Conservation (phyloP, 2,329 filamentous ascomycete species). For the Leptographium wingfieldii region DNA sequence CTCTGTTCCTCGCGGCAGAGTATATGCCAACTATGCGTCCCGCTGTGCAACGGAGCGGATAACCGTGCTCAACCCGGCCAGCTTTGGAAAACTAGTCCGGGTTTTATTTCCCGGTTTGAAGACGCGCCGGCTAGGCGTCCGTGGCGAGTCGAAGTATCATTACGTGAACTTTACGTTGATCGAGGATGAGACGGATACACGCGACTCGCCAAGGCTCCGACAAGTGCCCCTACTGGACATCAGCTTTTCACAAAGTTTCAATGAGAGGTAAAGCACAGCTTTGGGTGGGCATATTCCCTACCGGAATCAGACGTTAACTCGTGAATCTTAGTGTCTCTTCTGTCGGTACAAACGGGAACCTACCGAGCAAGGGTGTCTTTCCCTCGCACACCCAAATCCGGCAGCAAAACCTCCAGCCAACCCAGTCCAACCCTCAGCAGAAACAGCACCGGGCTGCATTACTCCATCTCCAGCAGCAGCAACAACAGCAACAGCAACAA, state of each 20-base stretch:
- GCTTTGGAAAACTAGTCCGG: constrained; percentile 92
- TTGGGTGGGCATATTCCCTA: not conserved
- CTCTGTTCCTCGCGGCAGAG: constrained; percentile 81
- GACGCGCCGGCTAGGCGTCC: constrained; percentile 79
- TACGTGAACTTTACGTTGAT: constrained; percentile 59
- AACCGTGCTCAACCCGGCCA: constrained; percentile 89
- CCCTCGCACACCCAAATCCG: not conserved
- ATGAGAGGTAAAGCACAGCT: constrained; percentile 28
- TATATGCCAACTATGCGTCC: constrained; percentile 91
- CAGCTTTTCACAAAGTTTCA: constrained; percentile 33
- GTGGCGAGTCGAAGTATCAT: constrained; percentile 97
- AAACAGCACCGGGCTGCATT: not conserved
- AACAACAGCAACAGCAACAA: constrained; percentile 13
- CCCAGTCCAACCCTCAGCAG: not conserved
- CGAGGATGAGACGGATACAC: constrained; percentile 40
- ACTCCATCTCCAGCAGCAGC: constrained; percentile 3
- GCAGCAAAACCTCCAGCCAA: not conserved
- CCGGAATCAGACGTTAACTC: not conserved
- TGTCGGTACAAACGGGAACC: not conserved
- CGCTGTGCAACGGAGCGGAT: constrained; percentile 88
- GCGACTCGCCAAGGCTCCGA: constrained; percentile 32
- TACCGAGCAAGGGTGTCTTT: constrained; percentile 6
- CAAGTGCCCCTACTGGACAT: constrained; percentile 36
- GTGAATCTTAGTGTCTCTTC: not conserved
- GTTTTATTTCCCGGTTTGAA: constrained; percentile 94